Conservation (phyloP, 2,329 filamentous ascomycete genomes). For the Colletotrichum noveboracense region DNA sequence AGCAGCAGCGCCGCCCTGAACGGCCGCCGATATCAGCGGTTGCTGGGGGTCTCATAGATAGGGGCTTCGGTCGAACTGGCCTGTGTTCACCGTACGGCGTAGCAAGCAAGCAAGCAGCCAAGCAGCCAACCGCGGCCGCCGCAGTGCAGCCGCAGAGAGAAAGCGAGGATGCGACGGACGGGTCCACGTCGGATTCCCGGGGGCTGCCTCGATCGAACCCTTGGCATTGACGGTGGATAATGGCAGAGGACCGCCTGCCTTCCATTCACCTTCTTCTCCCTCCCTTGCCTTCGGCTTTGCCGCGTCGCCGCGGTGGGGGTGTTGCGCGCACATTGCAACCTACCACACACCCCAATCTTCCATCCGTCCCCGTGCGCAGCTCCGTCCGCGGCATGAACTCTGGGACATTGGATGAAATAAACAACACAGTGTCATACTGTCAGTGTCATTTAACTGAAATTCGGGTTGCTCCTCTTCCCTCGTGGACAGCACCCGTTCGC, state of each 20-base stretch:
- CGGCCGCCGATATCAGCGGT: neutral
- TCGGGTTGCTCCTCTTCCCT: neutral
- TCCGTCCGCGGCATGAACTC: neutral
- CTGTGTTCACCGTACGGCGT: neutral
- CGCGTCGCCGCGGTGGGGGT: constrained; percentile 34
- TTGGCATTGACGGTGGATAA: neutral
- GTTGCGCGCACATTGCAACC: neutral
- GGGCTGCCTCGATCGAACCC: neutral
- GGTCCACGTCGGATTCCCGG: neutral
- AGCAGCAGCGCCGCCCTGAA: neutral
- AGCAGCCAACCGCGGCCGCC: neutral
- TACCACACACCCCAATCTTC: neutral
- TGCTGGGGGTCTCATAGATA: neutral
- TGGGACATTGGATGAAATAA: neutral
- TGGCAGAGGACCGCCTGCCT: neutral
- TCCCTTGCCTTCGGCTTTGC: constrained; percentile 24
- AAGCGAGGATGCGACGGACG: neutral
- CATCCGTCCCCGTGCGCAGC: neutral
- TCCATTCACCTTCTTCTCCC: neutral
- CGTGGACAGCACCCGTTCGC: neutral
- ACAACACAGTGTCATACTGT: neutral
- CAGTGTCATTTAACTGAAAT: neutral
- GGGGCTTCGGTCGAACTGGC: neutral
- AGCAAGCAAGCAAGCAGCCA: neutral
- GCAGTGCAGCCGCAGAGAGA: neutral